Conservation (phyloP, 805 yeast genomes). For the Wickerhamiella sorbophila region DNA sequence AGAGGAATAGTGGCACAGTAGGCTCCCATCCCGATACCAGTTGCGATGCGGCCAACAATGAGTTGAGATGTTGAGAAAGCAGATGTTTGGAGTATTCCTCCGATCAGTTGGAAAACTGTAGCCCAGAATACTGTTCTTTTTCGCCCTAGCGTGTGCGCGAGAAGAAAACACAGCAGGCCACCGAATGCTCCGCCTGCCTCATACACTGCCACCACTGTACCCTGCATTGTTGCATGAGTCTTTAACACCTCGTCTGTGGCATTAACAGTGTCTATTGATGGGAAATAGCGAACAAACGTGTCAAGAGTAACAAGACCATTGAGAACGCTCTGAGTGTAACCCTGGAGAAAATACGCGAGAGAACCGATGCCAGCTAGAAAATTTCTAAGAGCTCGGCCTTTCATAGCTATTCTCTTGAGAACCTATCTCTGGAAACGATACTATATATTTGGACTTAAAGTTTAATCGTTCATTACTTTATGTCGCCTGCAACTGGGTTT, state of each 20-base stretch:
- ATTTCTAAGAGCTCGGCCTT: not conserved
- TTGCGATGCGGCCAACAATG: conserved; percentile 50
- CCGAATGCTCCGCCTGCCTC: conserved; percentile 61
- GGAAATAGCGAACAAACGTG: conserved; percentile 17
- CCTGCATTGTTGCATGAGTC: conserved; percentile 19
- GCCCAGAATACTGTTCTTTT: conserved; percentile 30
- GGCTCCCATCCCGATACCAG: conserved; percentile 60
- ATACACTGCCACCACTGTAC: conserved; percentile 28
- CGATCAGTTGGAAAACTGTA: conserved; percentile 41
- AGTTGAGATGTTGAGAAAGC: conserved; percentile 48
- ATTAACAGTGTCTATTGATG: conserved; percentile 15
- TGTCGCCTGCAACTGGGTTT: no score
- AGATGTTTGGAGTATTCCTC: conserved; percentile 42
- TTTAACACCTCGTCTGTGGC: conserved; percentile 6
- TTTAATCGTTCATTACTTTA: no score
- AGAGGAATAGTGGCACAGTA: conserved; percentile 62
- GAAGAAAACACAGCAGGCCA: conserved; percentile 41
- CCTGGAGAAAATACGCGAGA: conserved; percentile 23
- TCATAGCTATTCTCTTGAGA: no score
- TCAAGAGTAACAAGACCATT: conserved; percentile 21
- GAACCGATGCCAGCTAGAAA: conserved; percentile 12
- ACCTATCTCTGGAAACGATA: no score
- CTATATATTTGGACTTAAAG: no score
- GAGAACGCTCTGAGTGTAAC: conserved; percentile 65
- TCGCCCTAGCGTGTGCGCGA: conserved; percentile 48